These are phyloP conservation scores for Cyclospora cayetanensis DNA, from an alignment of 169 alveolate species.

Conservation along the genomic window DNA sequence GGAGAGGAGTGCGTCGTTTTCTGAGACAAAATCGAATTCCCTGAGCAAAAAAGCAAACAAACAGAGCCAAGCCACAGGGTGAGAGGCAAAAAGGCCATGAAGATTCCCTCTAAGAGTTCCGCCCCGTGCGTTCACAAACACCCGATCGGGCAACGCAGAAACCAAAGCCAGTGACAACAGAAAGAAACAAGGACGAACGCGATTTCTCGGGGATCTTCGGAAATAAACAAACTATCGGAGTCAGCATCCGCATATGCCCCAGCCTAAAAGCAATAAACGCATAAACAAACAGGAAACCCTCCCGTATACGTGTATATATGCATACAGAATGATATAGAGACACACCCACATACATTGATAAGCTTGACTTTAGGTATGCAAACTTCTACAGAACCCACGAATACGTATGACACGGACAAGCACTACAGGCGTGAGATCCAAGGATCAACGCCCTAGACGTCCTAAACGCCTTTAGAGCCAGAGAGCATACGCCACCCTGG, in stretches of 20 bases:
- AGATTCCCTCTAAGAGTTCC: no score
- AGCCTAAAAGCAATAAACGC: background rate
- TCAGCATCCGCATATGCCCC: background rate
- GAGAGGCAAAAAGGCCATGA: no score
- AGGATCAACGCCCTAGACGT: no score
- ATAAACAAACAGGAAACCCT: background rate
- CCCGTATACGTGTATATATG: background rate
- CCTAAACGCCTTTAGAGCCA: no score
- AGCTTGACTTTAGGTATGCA: no score
- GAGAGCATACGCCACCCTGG: no score
- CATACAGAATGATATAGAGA: background rate
- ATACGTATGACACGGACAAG: no score
- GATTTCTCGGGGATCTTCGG: background rate
- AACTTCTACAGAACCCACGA: no score
- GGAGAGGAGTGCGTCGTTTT: background rate
- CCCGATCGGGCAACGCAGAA: no score
- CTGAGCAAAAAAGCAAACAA: background rate
- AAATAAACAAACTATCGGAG: background rate
- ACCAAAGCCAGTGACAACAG: background rate
- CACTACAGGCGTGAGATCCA: no score
- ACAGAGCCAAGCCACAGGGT: no score
- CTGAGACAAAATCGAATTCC: background rate
- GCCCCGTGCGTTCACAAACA: no score
- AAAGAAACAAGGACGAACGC: background rate
- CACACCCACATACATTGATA: background rate